Evolutionary conservation across 2,329 filamentous ascomycete genomes (phyloP).

Genomic region (Amauroascus verrucosus): DNA sequence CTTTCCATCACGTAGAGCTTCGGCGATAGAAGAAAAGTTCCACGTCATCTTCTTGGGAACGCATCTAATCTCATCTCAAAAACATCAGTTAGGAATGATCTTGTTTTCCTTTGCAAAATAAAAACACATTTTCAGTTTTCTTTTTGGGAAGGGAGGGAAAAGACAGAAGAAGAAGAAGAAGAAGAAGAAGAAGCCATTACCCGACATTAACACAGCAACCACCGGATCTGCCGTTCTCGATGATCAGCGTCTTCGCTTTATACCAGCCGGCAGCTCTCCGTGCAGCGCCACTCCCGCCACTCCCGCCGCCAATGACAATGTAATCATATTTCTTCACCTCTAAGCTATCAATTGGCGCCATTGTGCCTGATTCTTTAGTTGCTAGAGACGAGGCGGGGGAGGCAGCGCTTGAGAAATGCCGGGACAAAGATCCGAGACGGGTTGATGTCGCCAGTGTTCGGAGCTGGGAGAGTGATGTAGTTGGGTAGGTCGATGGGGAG

Average conservation of each 20-base stretch:
- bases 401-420: constrained; percentile 34
- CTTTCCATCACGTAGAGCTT: constrained; percentile 37
- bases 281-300: constrained; percentile 42
- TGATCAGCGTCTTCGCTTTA: constrained; percentile 41
- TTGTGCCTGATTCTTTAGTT: constrained; percentile 4
- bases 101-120: constrained; percentile 16
- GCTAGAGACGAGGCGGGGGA: constrained; percentile 9
- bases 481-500: too few relatives aligned
- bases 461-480: too few relatives aligned
- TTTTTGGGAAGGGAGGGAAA: too few relatives aligned
- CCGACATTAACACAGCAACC: constrained; percentile 47
- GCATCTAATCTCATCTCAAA: too few relatives aligned
- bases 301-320: constrained; percentile 46
- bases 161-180: background rate
- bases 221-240: constrained; percentile 41
- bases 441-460: constrained; percentile 13
- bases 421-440: constrained; percentile 33
- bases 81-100: too few relatives aligned
- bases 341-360: constrained; percentile 33
- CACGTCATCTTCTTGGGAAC: constrained; percentile 46
- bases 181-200: constrained; percentile 26
- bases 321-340: constrained; percentile 43
- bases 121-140: background rate
- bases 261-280: constrained; percentile 44
- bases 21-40: constrained; percentile 43